Base-by-base conservation (phyloP, 1,284 basidiomycete species). In the Moesziomyces aphidis region DNA sequence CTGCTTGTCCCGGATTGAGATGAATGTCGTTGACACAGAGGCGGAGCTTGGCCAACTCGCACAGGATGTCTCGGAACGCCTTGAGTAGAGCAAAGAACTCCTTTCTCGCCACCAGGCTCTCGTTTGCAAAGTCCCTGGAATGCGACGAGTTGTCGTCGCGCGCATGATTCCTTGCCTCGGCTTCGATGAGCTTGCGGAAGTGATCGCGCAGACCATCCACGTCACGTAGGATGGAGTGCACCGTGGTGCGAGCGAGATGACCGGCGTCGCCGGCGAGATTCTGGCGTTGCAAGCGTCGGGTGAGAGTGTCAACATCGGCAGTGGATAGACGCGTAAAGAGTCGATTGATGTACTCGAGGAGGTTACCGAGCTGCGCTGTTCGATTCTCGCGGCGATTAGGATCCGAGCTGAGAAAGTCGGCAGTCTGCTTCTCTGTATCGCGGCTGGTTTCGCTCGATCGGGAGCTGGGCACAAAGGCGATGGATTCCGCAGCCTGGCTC, bases 211-310 rank as follows among this genome's bases (percentile, higher is more conserved):
- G 86, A 19, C 88, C 88, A 9, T 88, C 87, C 9, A 91, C 87
- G 60, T 99, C 95, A 39, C 88, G 86, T 19, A 94, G 83, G 54
- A 98, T 91, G 45, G 89, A 88, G 61, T 90, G 89, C 61, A 98
- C 88, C 0, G 94, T 97, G 22, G 89, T 90, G 44, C 91, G 90
- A 0, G 95, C 95, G 19, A 98, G 88, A 80, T 97, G 93, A 17
- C 90, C 89, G 21, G 98, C 89, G 78, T 98, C 95, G 46, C 91
- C 91, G 3, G 92, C 86, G 2, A 98, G 88, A 79, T 95, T 90
- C 76, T 98, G 96, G 50, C 94, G 91, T 85, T 95, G 96, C 47
- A 99, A 87, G 17, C 96, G 90, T 63, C 92, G 92, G 47, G 93
- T 93, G 44, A 99, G 88, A 0, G 94, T 95, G 28, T 92, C 88